Evolutionary conservation across 192 early-diverging fungal genomes (phyloP), one percentile per base, ranked within the genome.

Genomic region (Nowakowskiella sp.): DNA sequence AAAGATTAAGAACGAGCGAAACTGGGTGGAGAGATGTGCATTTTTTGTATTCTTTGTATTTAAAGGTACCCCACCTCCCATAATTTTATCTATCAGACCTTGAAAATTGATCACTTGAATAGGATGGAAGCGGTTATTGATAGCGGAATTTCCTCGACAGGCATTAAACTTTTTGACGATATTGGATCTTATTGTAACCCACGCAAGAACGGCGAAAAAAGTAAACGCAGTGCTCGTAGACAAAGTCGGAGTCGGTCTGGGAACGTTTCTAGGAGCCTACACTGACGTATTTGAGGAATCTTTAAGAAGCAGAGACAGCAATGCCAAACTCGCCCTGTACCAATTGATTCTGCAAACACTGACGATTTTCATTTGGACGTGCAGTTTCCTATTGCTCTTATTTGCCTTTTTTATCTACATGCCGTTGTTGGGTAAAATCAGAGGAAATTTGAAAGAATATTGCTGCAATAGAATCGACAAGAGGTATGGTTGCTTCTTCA

Each of bases 401-500:
- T 36, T 64, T 7, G 87, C 88, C 3, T 66, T 74, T 16, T 39
- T 87, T 34, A 42, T 89, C 13, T 92, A 92, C 61, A 69, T 92
- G 32, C 90, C 90, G 5, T 65, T 92, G 36, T 55, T 88, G 49
- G 81, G 73, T 58, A 77, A 77, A 39, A 87, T 92, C 49, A 79
- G 77, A 28, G 90, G 90, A 16, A 92, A 91, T 57, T 64, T 92
- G 44, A 92, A 92, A 61, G 90, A 92, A 58, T 92, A 83, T 60
- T 86, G 84, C 49, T 87, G 84, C 48, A 86, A 89, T 70, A 88
- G 88, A 65, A 81, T 92, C 39, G 89, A 92, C 65, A 92, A 92
- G 65, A 58, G 90, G 88, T 89, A 76, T 47, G 59, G 60, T 9
- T 44, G 44, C 34, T 31, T 31, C 26, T 23, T 55, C n/a, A n/a